phyloP scores from a whole-genome alignment of 768 basidiomycete genomes.

The Hypholoma fasciculare region DNA sequence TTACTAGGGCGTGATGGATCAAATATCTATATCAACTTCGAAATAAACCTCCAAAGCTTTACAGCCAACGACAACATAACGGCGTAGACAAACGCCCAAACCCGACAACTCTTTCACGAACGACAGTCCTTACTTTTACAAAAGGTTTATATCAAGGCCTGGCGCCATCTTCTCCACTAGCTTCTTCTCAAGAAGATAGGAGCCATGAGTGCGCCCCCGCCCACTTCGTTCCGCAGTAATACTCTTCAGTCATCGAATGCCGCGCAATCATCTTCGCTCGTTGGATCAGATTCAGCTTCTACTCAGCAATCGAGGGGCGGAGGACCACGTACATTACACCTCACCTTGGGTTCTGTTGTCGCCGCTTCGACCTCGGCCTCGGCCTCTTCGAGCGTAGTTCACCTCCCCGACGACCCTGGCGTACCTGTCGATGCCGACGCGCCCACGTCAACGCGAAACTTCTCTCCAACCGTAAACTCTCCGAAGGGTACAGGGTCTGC shows the following conservation, averaged over 20 bases:
- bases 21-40: neutral
- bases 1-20: neutral
- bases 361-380: slow-evolving; percentile 17
- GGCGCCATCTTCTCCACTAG: neutral
- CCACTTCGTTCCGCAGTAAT: slow-evolving; percentile 8
- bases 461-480: neutral
- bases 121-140: neutral
- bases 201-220: slow-evolving; percentile 1
- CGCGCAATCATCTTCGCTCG: neutral
- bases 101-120: slow-evolving; percentile 1
- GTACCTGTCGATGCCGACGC: neutral
- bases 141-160: neutral
- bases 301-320: slow-evolving; percentile 13
- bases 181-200: neutral
- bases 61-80: neutral
- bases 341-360: slow-evolving; percentile 35
- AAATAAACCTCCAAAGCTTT: neutral
- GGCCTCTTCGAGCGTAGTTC: neutral
- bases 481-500: slow-evolving; percentile 3
- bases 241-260: neutral
- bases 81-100: neutral
- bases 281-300: neutral
- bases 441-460: neutral
- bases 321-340: slow-evolving; percentile 50
- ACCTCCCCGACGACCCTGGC: neutral